These are phyloP conservation scores for Cryomyces minteri DNA, from an alignment of 495 filamentous ascomycete species.

Conservation along the genomic window DNA sequence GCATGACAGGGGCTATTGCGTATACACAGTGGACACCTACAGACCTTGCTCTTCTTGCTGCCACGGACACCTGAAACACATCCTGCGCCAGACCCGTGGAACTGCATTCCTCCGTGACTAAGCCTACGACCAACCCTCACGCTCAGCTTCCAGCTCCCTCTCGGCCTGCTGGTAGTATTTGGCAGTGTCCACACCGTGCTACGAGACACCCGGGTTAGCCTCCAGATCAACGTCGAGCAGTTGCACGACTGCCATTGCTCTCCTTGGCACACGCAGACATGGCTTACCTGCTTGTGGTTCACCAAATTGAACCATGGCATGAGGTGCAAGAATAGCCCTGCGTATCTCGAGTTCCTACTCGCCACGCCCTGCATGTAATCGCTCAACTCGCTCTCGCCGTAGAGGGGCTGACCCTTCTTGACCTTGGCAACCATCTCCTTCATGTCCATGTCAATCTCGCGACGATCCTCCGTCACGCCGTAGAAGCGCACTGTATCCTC, in stretches of 20 bases:
- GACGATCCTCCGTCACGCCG: conserved; percentile 75
- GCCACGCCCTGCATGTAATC: conserved; percentile 90
- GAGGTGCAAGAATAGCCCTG: conserved; percentile 60
- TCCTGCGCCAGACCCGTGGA: too few species aligned
- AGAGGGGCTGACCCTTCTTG: conserved; percentile 79
- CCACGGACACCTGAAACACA: too few species aligned
- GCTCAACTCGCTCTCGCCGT: conserved; percentile 58
- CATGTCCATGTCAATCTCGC: conserved; percentile 93
- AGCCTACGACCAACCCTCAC: neutral
- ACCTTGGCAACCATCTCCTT: conserved; percentile 91
- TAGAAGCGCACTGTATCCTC: conserved; percentile 60
- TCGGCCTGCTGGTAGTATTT: conserved; percentile 98
- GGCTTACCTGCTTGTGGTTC: conserved; percentile 64
- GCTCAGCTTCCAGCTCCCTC: conserved; percentile 71
- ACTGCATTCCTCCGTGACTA: too few species aligned
- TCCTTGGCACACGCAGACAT: neutral
- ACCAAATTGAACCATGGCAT: conserved; percentile 96
- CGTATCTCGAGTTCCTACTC: conserved; percentile 79
- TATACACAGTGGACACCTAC: too few species aligned
- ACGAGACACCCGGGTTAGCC: conserved; percentile 4
- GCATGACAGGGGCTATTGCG: too few species aligned
- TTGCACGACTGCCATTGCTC: neutral
- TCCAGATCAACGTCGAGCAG: neutral
- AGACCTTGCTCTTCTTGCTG: too few species aligned
- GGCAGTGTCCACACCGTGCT: conserved; percentile 93